Evolutionary conservation across 768 basidiomycete genomes (phyloP).

Genomic region (Holtermannia corniformis): DNA sequence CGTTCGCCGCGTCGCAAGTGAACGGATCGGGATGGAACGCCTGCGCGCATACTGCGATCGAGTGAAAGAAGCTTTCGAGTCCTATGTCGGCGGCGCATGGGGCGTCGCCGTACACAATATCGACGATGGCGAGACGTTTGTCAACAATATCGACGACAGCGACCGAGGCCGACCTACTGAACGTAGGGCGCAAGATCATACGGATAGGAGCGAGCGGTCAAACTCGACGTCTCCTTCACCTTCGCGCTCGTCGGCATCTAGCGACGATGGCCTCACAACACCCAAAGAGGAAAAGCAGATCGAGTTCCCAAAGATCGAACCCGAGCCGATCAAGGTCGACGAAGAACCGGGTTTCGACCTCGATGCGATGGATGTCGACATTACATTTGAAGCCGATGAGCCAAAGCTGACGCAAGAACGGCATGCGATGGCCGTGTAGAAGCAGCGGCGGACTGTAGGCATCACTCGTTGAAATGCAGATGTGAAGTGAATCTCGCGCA

Average conservation of each 20-base stretch:
- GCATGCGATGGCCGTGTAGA: too few relatives aligned
- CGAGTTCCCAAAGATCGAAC: too few relatives aligned
- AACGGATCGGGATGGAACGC: conserved; percentile 38
- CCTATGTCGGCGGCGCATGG: conserved; percentile 28
- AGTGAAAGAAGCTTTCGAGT: conserved; percentile 39
- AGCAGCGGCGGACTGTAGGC: too few relatives aligned
- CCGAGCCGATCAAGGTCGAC: not conserved
- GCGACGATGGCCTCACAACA: not conserved
- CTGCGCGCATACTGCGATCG: conserved; percentile 38
- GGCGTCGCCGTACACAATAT: not conserved
- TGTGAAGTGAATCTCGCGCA: too few relatives aligned
- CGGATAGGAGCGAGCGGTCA: not conserved
- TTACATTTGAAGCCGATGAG: too few relatives aligned
- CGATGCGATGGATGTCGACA: not conserved
- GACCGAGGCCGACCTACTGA: not conserved
- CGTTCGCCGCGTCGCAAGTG: conserved; percentile 37
- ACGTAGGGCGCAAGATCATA: not conserved
- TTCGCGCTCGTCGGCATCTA: not conserved
- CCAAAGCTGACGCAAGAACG: too few relatives aligned
- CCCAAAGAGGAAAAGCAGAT: not conserved
- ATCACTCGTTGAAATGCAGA: too few relatives aligned
- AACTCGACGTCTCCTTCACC: not conserved
- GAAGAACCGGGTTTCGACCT: not conserved
- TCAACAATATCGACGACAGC: not conserved
- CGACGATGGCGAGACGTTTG: not conserved